Conservation (phyloP, 139 green algal genomes). For the Auxenochlorella pyrenoidosa region DNA sequence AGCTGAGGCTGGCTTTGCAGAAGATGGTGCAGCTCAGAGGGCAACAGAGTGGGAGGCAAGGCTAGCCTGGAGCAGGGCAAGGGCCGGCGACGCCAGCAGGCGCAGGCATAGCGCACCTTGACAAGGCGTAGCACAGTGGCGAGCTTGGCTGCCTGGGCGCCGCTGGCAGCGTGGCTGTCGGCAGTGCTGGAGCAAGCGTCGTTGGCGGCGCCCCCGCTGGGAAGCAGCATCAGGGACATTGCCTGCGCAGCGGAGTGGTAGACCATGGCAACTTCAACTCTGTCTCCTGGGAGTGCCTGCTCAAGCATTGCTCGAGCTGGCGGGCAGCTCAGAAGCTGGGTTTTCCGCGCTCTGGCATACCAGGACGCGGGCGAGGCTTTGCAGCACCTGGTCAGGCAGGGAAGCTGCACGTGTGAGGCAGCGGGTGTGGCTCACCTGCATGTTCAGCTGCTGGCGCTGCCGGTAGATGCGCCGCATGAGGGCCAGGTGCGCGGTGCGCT, state of each 20-base stretch:
- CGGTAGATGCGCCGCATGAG: constrained; percentile 26
- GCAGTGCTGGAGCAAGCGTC: neutral
- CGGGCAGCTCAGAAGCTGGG: no score
- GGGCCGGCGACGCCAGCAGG: neutral
- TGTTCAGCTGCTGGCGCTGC: constrained; percentile 32
- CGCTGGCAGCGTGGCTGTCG: neutral
- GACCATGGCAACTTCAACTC: no score
- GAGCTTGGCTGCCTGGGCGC: neutral
- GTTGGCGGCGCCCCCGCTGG: neutral
- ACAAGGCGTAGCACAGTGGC: neutral
- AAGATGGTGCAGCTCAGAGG: no score
- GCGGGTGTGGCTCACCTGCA: neutral
- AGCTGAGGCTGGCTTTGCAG: neutral
- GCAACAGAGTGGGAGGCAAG: no score
- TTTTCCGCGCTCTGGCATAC: no score
- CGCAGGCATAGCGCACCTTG: no score
- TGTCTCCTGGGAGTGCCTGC: no score
- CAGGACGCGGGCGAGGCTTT: no score
- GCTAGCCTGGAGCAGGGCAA: neutral
- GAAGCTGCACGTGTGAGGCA: no score
- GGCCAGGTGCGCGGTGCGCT: constrained; percentile 6
- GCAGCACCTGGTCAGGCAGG: no score
- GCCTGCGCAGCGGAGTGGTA: neutral
- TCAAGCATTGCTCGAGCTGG: no score
- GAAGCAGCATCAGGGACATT: constrained; percentile 1